Conservation (phyloP, 768 basidiomycete genomes). For the Boletus bicolor region DNA sequence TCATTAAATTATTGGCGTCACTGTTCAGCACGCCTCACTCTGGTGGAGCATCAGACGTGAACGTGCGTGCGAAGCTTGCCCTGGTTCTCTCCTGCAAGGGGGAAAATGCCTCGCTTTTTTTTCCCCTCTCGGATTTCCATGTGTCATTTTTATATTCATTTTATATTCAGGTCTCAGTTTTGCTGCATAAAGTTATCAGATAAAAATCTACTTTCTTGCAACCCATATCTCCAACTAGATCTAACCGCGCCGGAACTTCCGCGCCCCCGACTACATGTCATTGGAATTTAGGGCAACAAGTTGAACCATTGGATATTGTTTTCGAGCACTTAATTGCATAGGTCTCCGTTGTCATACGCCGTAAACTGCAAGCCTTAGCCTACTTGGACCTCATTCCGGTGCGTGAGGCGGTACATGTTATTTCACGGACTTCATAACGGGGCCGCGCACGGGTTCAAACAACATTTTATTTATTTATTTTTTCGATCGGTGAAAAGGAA, state of each 20-base stretch:
- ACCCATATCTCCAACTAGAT: not conserved
- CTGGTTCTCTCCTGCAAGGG: constrained; percentile 11
- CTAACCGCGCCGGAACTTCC: not conserved
- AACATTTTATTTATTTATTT: not conserved
- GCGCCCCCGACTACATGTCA: too few relatives aligned
- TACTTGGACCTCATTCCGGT: not conserved
- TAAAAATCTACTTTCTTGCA: not conserved
- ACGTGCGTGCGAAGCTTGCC: constrained; percentile 29
- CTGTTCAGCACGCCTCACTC: constrained; percentile 16
- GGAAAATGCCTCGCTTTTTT: constrained; percentile 11
- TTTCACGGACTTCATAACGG: not conserved
- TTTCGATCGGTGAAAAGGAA: not conserved
- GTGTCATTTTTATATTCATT: not conserved
- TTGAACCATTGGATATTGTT: not conserved
- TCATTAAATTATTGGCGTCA: not conserved
- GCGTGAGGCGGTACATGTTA: not conserved
- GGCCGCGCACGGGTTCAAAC: not conserved
- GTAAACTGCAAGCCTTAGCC: not conserved
- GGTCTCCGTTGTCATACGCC: not conserved
- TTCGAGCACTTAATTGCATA: not conserved
- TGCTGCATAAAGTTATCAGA: constrained; percentile 4
- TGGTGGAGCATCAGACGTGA: constrained; percentile 20
- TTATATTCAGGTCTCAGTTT: not conserved
- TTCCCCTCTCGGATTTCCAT: constrained; percentile 10
- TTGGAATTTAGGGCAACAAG: too few relatives aligned